phyloP scores from a whole-genome alignment of 2,329 filamentous ascomycete genomes.

The Fusarium papillatum region DNA sequence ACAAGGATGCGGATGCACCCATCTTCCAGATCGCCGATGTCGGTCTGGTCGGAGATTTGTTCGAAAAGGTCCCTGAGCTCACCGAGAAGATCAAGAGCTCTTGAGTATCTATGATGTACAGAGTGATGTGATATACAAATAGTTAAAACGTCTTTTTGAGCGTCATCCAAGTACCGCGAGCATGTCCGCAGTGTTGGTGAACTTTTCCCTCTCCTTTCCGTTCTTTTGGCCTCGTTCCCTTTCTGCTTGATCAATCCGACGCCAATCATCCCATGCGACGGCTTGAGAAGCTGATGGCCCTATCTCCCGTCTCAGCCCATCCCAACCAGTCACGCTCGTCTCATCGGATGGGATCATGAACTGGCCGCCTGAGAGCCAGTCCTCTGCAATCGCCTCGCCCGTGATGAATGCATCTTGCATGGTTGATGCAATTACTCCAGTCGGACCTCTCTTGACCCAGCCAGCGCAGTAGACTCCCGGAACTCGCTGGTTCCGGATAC shows the following conservation, averaged over 20 bases:
- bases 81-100: conserved; percentile 90
- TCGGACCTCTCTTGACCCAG: conserved; percentile 96
- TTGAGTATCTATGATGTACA: conserved; percentile 44
- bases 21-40: conserved; percentile 99
- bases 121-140: conserved; percentile 43
- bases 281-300: conserved; percentile 66
- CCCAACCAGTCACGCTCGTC: conserved; percentile 73
- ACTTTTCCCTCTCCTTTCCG: conserved; percentile 86
- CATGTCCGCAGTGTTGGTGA: conserved; percentile 71
- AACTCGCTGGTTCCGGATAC: conserved; percentile 56
- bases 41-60: conserved; percentile 93
- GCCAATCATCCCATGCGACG: conserved; percentile 89
- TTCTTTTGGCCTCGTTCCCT: conserved; percentile 71
- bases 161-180: conserved; percentile 61
- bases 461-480: conserved; percentile 92
- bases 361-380: conserved; percentile 69
- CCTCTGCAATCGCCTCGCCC: conserved; percentile 84
- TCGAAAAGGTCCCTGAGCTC: conserved; percentile 95
- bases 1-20: conserved; percentile 96
- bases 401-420: conserved; percentile 96
- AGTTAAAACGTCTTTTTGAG: conserved; percentile 36
- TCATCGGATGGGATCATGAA: conserved; percentile 52
- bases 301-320: conserved; percentile 76
- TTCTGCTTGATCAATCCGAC: conserved; percentile 85
- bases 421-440: conserved; percentile 94